A percentile compares a stretch with the other conserved stretches of the same genome.
These are phyloP conservation scores for Oryza glaberrima DNA, from an alignment of 176 grass and related monocot species.

Conservation along the genomic window DNA sequence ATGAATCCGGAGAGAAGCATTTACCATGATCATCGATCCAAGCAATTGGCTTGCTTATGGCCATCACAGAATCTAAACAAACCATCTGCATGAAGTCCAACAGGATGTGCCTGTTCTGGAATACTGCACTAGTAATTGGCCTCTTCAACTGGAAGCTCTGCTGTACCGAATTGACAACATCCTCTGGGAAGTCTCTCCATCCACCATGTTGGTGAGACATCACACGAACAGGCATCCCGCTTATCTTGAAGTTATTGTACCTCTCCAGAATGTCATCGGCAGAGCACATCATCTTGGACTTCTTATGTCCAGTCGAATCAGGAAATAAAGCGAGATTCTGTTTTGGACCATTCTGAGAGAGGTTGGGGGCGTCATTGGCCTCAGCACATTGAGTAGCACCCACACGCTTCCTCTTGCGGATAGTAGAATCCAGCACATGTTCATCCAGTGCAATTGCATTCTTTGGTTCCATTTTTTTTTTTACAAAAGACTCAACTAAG, in stretches of 20 bases:
- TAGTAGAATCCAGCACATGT: slow-evolving; percentile 22
- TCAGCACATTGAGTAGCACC: slow-evolving; percentile 24
- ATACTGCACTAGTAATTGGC: slow-evolving; percentile 57
- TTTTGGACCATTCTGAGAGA: slow-evolving; percentile 30
- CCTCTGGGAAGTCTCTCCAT: slow-evolving; percentile 80
- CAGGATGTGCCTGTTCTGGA: slow-evolving; percentile 52
- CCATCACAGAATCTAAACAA: slow-evolving; percentile 57
- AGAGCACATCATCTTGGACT: slow-evolving; percentile 34
- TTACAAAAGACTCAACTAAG: slow-evolving; percentile 37
- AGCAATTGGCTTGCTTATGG: slow-evolving; percentile 62
- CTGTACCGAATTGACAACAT: slow-evolving; percentile 53
- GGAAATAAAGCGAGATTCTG: slow-evolving; percentile 25
- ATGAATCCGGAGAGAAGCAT: slow-evolving; percentile 68
- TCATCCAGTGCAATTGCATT: slow-evolving; percentile 54
- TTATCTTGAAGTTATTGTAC: slow-evolving; percentile 74
- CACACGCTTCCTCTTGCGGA: slow-evolving; percentile 57
- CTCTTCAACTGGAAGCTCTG: slow-evolving; percentile 67
- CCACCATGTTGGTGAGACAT: slow-evolving; percentile 65
- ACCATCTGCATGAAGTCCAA: slow-evolving; percentile 83
- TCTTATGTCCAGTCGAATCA: slow-evolving; percentile 29
- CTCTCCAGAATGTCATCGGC: slow-evolving; percentile 54
- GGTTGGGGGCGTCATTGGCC: background rate
- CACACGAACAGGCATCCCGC: slow-evolving; percentile 66
- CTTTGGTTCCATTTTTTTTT: slow-evolving; percentile 71
- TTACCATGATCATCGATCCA: slow-evolving; percentile 80